Percentiles rank a stretch among this genome's conserved stretches.
Conservation (phyloP, 2,329 filamentous ascomycete genomes). For the Cladosporium sp. region DNA sequence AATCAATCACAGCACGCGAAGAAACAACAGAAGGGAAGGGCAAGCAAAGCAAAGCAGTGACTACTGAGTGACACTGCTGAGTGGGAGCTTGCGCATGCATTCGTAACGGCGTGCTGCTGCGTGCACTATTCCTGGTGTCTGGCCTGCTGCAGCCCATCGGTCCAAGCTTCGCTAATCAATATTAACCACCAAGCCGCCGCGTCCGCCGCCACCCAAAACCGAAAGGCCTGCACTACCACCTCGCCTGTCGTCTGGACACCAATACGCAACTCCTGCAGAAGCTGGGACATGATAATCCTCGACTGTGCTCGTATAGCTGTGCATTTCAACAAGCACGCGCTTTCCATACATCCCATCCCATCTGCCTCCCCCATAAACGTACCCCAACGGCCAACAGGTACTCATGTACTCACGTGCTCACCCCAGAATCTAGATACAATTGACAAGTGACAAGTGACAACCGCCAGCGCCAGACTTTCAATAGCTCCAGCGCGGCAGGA, state of each 20-base stretch:
- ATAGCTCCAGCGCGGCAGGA: neutral
- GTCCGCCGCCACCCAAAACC: neutral
- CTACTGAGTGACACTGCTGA: neutral
- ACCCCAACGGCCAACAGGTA: neutral
- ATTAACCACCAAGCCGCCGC: neutral
- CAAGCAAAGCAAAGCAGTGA: neutral
- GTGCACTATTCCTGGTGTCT: slow-evolving; percentile 10
- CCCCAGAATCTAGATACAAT: slow-evolving; percentile 6
- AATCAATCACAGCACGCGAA: neutral
- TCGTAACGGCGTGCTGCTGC: neutral
- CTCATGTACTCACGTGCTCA: neutral
- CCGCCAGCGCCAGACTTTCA: slow-evolving; percentile 7
- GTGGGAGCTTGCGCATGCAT: neutral
- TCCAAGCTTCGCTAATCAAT: neutral
- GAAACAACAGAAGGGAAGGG: neutral
- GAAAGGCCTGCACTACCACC: neutral
- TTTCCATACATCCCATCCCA: neutral
- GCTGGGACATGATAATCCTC: neutral
- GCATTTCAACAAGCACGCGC: neutral
- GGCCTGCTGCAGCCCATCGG: neutral
- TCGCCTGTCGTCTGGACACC: slow-evolving; percentile 4
- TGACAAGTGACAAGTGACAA: too few species aligned
- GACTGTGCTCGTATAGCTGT: neutral
- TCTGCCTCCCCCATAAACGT: neutral
- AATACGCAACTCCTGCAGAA: neutral